phyloP scores from a whole-genome alignment of 345 rosid genomes.

The Corchorus olitorius region DNA sequence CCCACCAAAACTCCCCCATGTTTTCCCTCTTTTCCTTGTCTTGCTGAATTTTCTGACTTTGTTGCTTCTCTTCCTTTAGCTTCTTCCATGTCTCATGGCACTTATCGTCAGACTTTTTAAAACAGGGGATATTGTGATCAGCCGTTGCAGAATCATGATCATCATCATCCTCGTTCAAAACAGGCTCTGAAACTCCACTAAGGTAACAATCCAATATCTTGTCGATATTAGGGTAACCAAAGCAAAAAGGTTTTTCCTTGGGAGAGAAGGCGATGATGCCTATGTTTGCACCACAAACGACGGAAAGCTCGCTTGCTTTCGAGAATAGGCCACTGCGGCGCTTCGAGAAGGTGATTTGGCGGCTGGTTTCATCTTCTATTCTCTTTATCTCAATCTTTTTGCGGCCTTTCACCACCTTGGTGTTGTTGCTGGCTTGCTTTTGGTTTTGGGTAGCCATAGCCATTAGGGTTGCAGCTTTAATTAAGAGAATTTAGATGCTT shows the following conservation, averaged over 20 bases:
- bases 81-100: conserved; percentile 22
- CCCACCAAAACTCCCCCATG: conserved; percentile 39
- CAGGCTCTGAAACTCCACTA: not conserved
- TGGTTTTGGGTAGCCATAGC: too few relatives aligned
- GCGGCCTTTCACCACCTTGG: conserved; percentile 21
- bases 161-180: not conserved
- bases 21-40: conserved; percentile 9
- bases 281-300: conserved; percentile 34
- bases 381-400: conserved; percentile 29
- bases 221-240: conserved; percentile 36
- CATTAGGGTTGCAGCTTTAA: too few relatives aligned
- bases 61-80: conserved; percentile 33
- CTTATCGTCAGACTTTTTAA: conserved; percentile 23
- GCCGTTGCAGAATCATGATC: not conserved
- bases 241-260: conserved; percentile 30
- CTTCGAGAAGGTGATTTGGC: conserved; percentile 32
- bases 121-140: not conserved
- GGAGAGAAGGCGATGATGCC: conserved; percentile 43
- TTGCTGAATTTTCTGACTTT: conserved; percentile 9
- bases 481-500: too few relatives aligned
- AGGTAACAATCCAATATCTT: conserved; percentile 3
- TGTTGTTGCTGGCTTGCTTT: not conserved
- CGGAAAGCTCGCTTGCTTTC: conserved; percentile 43
- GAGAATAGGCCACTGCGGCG: conserved; percentile 32
- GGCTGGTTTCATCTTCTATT: conserved; percentile 1